A percentile compares a stretch with the other conserved stretches of the same genome.
Evolutionary conservation across 1,139 yeast genomes (phyloP).

Genomic region (Saccharomycopsis crataegensis): DNA sequence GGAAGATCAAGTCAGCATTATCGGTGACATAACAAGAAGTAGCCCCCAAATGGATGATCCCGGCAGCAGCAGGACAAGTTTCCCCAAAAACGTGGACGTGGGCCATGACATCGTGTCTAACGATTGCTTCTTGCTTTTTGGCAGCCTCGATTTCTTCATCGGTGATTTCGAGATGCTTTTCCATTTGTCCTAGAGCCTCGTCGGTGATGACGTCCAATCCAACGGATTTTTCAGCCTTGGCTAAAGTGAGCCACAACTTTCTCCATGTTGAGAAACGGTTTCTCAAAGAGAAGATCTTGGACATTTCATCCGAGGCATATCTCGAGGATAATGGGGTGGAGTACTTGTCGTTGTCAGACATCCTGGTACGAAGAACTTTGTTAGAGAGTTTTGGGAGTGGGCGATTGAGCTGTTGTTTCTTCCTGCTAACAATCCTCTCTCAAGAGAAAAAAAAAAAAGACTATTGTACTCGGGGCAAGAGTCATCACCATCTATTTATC

Average conservation of each 20-base stretch:
- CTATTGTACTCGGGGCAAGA: no score
- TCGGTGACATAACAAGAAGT: slow-evolving; percentile 97
- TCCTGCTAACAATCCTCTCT: no score
- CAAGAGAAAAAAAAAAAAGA: no score
- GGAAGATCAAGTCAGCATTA: slow-evolving; percentile 92
- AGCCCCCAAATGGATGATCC: slow-evolving; percentile 97
- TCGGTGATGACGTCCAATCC: slow-evolving; percentile 81
- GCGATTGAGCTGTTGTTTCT: no score
- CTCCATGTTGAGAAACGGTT: slow-evolving; percentile 98
- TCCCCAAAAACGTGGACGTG: slow-evolving; percentile 94
- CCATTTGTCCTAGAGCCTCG: slow-evolving; percentile 86
- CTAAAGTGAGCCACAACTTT: slow-evolving; percentile 91
- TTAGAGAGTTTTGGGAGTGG: neutral
- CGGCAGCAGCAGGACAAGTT: slow-evolving; percentile 93
- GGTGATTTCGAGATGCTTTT: slow-evolving; percentile 66
- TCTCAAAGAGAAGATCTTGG: slow-evolving; percentile 81
- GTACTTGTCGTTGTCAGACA: slow-evolving; percentile 58
- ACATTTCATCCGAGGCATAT: slow-evolving; percentile 97
- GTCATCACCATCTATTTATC: no score
- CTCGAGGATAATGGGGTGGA: slow-evolving; percentile 92
- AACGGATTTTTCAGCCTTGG: slow-evolving; percentile 89
- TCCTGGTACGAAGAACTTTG: slow-evolving; percentile 18
- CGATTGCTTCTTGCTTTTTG: slow-evolving; percentile 90
- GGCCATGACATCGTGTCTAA: slow-evolving; percentile 99
- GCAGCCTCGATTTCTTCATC: slow-evolving; percentile 91